A percentile compares a stretch with the other conserved stretches of the same genome.
phyloP scores from a whole-genome alignment of 2,329 filamentous ascomycete species.

The Diplodia mutila region DNA sequence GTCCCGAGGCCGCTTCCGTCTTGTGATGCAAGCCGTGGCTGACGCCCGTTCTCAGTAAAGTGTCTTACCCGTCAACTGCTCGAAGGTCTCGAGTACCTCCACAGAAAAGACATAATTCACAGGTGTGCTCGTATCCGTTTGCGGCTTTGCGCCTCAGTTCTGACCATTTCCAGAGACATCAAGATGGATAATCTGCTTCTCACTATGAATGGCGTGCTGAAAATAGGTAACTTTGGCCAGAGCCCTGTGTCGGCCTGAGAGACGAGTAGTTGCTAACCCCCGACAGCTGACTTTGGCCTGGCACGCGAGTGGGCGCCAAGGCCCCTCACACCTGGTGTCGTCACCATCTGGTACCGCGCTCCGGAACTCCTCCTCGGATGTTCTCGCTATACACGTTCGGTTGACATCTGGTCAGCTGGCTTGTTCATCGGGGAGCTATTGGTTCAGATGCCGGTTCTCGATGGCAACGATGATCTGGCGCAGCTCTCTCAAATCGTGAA shows the following conservation, averaged over 20 bases:
- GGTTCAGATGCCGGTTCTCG: slow-evolving; percentile 30
- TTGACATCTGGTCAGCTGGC: slow-evolving; percentile 30
- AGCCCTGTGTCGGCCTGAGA: neutral
- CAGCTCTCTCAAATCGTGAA: slow-evolving; percentile 40
- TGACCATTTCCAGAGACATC: slow-evolving; percentile 35
- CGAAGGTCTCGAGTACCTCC: slow-evolving; percentile 43
- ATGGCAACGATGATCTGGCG: slow-evolving; percentile 39
- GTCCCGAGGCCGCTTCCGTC: neutral
- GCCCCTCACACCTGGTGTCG: slow-evolving; percentile 39
- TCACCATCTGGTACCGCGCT: slow-evolving; percentile 29
- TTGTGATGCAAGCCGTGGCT: neutral
- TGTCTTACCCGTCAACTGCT: slow-evolving; percentile 44
- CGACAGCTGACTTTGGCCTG: slow-evolving; percentile 40
- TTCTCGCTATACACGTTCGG: slow-evolving; percentile 25
- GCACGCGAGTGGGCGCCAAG: slow-evolving; percentile 39
- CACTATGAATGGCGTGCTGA: slow-evolving; percentile 40
- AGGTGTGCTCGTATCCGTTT: slow-evolving; percentile 16
- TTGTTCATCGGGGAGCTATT: slow-evolving; percentile 28
- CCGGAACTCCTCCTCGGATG: slow-evolving; percentile 29
- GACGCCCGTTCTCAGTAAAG: slow-evolving; percentile 32
- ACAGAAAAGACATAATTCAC: slow-evolving; percentile 42
- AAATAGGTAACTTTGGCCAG: slow-evolving; percentile 36
- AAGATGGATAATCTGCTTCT: slow-evolving; percentile 45
- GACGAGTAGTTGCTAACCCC: slow-evolving; percentile 15
- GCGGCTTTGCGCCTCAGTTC: slow-evolving; percentile 13